Conservation (phyloP, 768 basidiomycete genomes). For the Sistotremastrum niveocremeum region DNA sequence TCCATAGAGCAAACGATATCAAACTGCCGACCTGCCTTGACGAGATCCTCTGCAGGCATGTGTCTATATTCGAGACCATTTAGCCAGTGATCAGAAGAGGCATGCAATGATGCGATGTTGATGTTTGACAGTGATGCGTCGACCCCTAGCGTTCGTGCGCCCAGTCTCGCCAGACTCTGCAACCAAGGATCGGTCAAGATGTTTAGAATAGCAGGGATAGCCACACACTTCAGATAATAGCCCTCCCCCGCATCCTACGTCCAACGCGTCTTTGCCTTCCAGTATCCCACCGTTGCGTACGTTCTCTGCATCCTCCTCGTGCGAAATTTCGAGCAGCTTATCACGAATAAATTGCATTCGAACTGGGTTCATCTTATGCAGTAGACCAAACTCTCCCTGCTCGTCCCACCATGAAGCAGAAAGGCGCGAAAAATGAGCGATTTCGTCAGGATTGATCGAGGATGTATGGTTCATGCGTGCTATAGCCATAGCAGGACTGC, state of each 20-base stretch:
- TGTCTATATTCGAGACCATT: constrained; percentile 49
- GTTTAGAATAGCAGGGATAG: neutral
- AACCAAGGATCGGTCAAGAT: constrained; percentile 2
- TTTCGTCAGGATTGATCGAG: constrained; percentile 65
- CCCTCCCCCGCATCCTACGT: constrained; percentile 94
- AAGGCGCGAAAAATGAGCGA: constrained; percentile 78
- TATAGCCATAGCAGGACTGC: too few relatives aligned
- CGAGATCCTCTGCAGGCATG: constrained; percentile 60
- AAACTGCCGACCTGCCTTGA: constrained; percentile 50
- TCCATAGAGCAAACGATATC: constrained; percentile 97
- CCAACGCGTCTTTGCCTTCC: constrained; percentile 58
- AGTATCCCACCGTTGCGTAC: constrained; percentile 28
- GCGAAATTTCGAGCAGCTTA: constrained; percentile 51
- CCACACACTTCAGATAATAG: constrained; percentile 71
- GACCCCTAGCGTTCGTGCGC: constrained; percentile 79
- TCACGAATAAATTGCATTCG: constrained; percentile 72
- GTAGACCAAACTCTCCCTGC: constrained; percentile 70
- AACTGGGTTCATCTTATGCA: constrained; percentile 93
- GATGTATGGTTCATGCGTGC: constrained; percentile 11
- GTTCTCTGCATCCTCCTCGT: constrained; percentile 27
- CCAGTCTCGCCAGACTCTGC: constrained; percentile 77
- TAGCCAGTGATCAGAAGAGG: constrained; percentile 59
- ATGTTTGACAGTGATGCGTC: constrained; percentile 88
- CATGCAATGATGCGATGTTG: constrained; percentile 71
- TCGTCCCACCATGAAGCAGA: constrained; percentile 97